phyloP scores from a whole-genome alignment of 1,284 basidiomycete species.

The Puccinia sorghi region DNA sequence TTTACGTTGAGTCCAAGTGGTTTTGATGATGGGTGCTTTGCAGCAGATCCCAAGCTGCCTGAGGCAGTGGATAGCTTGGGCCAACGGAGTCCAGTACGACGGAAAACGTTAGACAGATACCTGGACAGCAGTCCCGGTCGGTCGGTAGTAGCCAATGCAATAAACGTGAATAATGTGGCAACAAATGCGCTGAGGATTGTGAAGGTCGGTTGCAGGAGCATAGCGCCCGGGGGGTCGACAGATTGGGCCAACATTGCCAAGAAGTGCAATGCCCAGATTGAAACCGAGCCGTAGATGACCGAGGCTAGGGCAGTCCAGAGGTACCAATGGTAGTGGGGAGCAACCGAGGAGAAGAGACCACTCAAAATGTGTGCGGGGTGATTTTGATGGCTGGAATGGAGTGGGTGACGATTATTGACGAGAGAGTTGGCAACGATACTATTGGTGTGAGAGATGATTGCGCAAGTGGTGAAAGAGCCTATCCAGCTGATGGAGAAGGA shows the following conservation, averaged over 20 bases:
- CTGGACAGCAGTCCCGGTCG: slow-evolving; percentile 25
- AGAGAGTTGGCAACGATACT: slow-evolving; percentile 13
- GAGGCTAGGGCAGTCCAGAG: slow-evolving; percentile 43
- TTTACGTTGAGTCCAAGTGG: neutral
- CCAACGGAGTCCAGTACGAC: neutral
- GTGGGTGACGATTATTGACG: neutral
- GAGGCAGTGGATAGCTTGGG: neutral
- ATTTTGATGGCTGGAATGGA: neutral
- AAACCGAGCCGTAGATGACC: slow-evolving; percentile 39
- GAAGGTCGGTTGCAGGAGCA: slow-evolving; percentile 14
- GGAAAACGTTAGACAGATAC: neutral
- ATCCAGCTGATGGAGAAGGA: slow-evolving; percentile 46
- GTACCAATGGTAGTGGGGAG: slow-evolving; percentile 30
- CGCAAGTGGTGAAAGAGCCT: slow-evolving; percentile 38
- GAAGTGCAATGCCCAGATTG: slow-evolving; percentile 42
- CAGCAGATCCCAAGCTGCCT: neutral
- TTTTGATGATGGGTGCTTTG: slow-evolving; percentile 6
- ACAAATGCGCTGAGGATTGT: slow-evolving; percentile 36
- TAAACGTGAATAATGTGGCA: slow-evolving; percentile 40
- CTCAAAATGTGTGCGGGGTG: neutral
- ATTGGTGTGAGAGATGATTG: slow-evolving; percentile 45
- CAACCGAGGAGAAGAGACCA: neutral
- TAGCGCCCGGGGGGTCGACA: slow-evolving; percentile 19
- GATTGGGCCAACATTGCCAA: slow-evolving; percentile 44
- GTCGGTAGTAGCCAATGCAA: slow-evolving; percentile 28